phyloP scores from a whole-genome alignment of 495 filamentous ascomycete species.

The Tetracladium marchalianum region DNA sequence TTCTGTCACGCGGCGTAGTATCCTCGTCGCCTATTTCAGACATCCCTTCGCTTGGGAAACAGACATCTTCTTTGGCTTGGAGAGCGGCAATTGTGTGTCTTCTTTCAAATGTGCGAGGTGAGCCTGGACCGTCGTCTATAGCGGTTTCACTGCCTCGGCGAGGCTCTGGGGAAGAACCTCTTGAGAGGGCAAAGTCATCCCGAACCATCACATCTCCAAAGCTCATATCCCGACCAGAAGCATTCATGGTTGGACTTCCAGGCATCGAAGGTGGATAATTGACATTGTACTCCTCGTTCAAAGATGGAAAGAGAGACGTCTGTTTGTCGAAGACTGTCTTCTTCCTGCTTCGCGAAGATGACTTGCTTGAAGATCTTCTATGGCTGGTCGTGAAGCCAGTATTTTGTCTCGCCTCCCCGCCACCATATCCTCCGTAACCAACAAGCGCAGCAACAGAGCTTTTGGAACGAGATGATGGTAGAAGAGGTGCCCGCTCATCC shows the following conservation, averaged over 20 bases:
- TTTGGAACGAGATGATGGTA: slow-evolving; percentile 27
- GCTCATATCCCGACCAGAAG: slow-evolving; percentile 40
- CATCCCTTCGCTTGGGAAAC: slow-evolving; percentile 72
- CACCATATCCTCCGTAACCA: slow-evolving; percentile 6
- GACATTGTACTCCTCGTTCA: slow-evolving; percentile 58
- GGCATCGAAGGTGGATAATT: slow-evolving; percentile 97
- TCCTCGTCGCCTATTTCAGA: slow-evolving; percentile 79
- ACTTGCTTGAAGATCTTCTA: slow-evolving; percentile 28
- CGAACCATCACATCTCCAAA: slow-evolving; percentile 75
- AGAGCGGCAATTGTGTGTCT: slow-evolving; percentile 34
- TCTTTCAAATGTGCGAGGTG: slow-evolving; percentile 25
- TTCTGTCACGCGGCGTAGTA: slow-evolving; percentile 23
- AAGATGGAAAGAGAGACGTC: slow-evolving; percentile 21
- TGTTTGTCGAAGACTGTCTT: slow-evolving; percentile 21
- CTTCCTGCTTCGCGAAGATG: slow-evolving; percentile 25
- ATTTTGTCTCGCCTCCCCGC: slow-evolving; percentile 3
- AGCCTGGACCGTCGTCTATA: slow-evolving; percentile 34
- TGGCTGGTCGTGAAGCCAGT: slow-evolving; percentile 9
- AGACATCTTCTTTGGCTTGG: slow-evolving; percentile 77
- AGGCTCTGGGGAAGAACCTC: slow-evolving; percentile 28
- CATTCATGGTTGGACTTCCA: slow-evolving; percentile 53
- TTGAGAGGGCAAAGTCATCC: slow-evolving; percentile 36
- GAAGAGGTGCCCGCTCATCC: slow-evolving; percentile 51
- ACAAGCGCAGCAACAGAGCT: slow-evolving; percentile 7
- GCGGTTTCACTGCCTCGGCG: slow-evolving; percentile 32